Evolutionary conservation across 2,329 filamentous ascomycete genomes (phyloP).

Genomic region (Raffaelea arxii): DNA sequence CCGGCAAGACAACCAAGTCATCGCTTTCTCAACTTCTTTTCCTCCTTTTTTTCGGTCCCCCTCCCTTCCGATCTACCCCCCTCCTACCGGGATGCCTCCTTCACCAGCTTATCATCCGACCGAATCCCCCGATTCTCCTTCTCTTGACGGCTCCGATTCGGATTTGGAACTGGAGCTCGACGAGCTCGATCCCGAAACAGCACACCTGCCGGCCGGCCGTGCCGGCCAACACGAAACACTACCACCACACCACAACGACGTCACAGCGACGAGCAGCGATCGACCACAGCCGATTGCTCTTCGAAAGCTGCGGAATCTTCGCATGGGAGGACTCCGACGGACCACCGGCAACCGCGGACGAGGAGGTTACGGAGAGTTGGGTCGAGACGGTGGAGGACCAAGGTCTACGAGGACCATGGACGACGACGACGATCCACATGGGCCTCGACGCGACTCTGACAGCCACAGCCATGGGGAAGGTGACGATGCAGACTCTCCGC

Average conservation of each 20-base stretch:
- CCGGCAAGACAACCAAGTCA: too few species aligned
- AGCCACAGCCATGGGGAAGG: too few species aligned
- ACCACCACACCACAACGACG: slow-evolving; percentile 28
- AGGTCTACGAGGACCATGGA: slow-evolving; percentile 28
- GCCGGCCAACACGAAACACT: too few species aligned
- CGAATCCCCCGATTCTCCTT: slow-evolving; percentile 54
- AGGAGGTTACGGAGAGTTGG: slow-evolving; percentile 53
- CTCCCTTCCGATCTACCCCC: slow-evolving; percentile 6
- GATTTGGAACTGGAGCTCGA: slow-evolving; percentile 70
- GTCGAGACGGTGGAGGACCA: slow-evolving; percentile 34
- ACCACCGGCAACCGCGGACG: slow-evolving; percentile 42
- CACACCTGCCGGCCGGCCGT: slow-evolving; percentile 10
- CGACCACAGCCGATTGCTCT: slow-evolving; percentile 57
- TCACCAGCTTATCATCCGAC: slow-evolving; percentile 40
- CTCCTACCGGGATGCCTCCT: slow-evolving; percentile 46
- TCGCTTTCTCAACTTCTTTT: background rate
- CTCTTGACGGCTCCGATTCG: slow-evolving; percentile 65
- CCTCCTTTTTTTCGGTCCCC: background rate
- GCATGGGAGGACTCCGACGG: slow-evolving; percentile 54
- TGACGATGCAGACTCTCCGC: slow-evolving; percentile 65
- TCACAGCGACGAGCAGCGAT: slow-evolving; percentile 14
- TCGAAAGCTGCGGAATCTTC: slow-evolving; percentile 57
- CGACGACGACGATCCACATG: slow-evolving; percentile 42
- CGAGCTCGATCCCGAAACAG: slow-evolving; percentile 59
- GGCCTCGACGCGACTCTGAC: slow-evolving; percentile 41